Evolutionary conservation across 352 stramenopile genomes (phyloP).

Genomic region (Phytophthora ohioensis): DNA sequence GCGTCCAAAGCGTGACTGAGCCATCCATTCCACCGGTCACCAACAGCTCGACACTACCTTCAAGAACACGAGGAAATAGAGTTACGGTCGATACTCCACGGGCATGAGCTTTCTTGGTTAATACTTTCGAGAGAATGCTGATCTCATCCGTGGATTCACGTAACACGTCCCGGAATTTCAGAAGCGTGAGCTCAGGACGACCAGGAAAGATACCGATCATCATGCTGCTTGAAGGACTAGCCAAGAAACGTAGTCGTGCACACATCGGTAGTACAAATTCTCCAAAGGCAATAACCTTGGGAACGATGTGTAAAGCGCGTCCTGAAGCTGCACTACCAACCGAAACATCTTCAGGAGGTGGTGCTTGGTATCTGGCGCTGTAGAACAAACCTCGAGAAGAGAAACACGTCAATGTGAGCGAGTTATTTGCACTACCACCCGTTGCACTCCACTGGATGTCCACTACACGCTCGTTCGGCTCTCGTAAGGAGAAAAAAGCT

Average conservation of each 20-base stretch:
- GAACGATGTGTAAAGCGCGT: conserved; percentile 37
- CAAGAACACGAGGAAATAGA: conserved; percentile 50
- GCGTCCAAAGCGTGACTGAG: conserved; percentile 73
- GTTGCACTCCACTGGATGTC: conserved; percentile 70
- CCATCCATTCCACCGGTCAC: conserved; percentile 74
- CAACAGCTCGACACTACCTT: conserved; percentile 64
- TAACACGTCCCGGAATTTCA: conserved; percentile 66
- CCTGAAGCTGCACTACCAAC: conserved; percentile 20
- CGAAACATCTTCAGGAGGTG: conserved; percentile 31
- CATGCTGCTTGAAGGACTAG: conserved; percentile 53
- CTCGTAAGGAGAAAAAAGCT: conserved; percentile 59
- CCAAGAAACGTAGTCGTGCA: conserved; percentile 52
- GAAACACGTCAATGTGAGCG: conserved; percentile 65
- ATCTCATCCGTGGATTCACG: conserved; percentile 61
- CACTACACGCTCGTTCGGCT: conserved; percentile 49
- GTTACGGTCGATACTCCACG: conserved; percentile 63
- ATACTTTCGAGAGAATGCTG: conserved; percentile 56
- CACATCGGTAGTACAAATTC: conserved; percentile 55
- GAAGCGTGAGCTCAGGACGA: conserved; percentile 50
- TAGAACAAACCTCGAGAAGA: conserved; percentile 64
- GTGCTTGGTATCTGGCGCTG: conserved; percentile 46
- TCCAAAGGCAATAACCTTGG: conserved; percentile 58
- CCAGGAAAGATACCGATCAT: conserved; percentile 55
- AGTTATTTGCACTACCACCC: conserved; percentile 30
- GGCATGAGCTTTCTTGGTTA: conserved; percentile 62